These are phyloP conservation scores for Rhodamnia argentea DNA, from an alignment of 345 rosid species.

Conservation along the genomic window DNA sequence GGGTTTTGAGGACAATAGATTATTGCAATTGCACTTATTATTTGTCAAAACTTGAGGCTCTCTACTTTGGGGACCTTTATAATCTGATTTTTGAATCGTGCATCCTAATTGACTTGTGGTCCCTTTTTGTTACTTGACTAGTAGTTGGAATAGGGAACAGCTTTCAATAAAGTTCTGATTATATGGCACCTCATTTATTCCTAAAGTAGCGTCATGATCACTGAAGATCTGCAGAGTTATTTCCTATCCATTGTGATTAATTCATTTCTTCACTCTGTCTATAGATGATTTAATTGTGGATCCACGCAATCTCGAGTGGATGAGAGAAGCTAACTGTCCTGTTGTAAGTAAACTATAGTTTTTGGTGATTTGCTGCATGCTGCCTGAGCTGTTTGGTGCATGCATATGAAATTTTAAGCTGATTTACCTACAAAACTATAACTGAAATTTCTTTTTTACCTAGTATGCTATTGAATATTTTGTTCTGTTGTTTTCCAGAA, in stretches of 20 bases:
- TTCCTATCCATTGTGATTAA: not conserved
- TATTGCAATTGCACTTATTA: not conserved
- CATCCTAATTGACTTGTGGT: not conserved
- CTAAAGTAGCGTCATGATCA: not conserved
- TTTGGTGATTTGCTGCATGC: not conserved
- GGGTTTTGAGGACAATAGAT: not conserved
- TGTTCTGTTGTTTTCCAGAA: not conserved
- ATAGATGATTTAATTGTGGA: conserved; percentile 91
- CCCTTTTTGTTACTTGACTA: not conserved
- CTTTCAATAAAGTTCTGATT: not conserved
- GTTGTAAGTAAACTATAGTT: conserved; percentile 44
- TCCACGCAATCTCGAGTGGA: conserved; percentile 93
- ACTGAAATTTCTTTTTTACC: not conserved
- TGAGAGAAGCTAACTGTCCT: conserved; percentile 94
- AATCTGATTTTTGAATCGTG: not conserved
- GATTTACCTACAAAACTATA: not conserved
- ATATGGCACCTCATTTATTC: not conserved
- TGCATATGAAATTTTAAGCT: not conserved
- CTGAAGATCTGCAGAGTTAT: not conserved
- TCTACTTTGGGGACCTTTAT: not conserved
- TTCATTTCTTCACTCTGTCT: conserved; percentile 4
- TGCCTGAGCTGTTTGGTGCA: not conserved
- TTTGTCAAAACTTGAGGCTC: not conserved
- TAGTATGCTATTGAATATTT: not conserved
- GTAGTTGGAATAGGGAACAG: not conserved